Percentiles rank a stretch among this genome's conserved stretches.
Conservation (phyloP, 2,329 filamentous ascomycete genomes). For the Coniella vitis region DNA sequence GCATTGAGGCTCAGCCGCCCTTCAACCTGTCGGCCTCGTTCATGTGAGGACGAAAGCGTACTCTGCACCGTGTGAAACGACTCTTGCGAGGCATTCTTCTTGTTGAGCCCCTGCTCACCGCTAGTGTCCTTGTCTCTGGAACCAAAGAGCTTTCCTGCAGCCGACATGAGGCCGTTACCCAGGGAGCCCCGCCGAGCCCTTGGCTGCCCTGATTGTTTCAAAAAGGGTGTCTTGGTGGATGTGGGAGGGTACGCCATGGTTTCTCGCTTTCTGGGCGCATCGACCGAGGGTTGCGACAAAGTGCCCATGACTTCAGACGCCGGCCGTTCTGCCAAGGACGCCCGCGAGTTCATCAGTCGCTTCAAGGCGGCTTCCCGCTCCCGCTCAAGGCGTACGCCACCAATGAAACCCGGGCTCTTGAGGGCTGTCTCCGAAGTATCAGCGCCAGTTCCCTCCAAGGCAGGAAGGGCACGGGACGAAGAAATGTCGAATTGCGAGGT, state of each 20-base stretch:
- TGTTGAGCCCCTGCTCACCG: not conserved
- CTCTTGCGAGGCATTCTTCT: slow-evolving; percentile 4
- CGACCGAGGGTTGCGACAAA: not conserved
- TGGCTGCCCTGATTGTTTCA: slow-evolving; percentile 5
- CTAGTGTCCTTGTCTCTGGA: slow-evolving; percentile 7
- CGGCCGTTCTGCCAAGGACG: slow-evolving; percentile 8
- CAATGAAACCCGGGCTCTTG: slow-evolving; percentile 30
- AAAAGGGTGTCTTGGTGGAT: slow-evolving; percentile 13
- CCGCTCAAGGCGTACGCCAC: slow-evolving; percentile 36
- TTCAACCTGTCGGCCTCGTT: slow-evolving; percentile 5
- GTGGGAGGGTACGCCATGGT: slow-evolving; percentile 14
- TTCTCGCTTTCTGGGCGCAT: slow-evolving; percentile 9
- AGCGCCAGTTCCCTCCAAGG: not conserved
- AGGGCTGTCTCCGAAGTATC: slow-evolving; percentile 3
- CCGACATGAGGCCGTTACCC: slow-evolving; percentile 2
- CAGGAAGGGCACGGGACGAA: not conserved
- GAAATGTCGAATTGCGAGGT: not conserved
- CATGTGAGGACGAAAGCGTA: not conserved
- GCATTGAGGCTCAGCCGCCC: not conserved
- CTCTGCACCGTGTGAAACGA: slow-evolving; percentile 10
- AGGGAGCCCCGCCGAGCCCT: slow-evolving; percentile 12
- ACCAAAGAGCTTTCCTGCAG: slow-evolving; percentile 11
- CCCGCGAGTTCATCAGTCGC: slow-evolving; percentile 10
- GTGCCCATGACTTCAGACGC: slow-evolving; percentile 1
- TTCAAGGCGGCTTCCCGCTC: slow-evolving; percentile 29